Evolutionary conservation across 2,329 filamentous ascomycete species (phyloP), one percentile per base, ranked within the genome.

Genomic region (Helotiales sp.): DNA sequence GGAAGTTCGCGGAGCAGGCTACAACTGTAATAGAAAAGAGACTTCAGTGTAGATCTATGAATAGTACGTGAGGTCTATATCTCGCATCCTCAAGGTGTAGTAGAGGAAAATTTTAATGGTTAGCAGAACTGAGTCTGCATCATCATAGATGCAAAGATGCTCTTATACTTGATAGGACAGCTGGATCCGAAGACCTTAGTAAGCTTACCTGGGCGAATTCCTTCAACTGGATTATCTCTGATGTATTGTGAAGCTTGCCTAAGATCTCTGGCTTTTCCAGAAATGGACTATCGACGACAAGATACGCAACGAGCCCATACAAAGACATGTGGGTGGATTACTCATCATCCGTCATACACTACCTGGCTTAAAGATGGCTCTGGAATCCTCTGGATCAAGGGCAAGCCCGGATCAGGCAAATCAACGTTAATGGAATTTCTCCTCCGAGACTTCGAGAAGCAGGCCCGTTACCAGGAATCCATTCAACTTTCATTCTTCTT

Each of bases 311-410:
- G 57, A 0, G 73, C 76, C 0, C 65, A 77, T 50, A 51, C 58
- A 0, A 68, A 69, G 4, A 75, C 76, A 0, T 75, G 31, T 34
- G n/a, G 10, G n/a, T 34, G 31, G 31, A 34, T 34, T 13, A 10
- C n/a, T 15, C 31, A 34, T 40, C 68, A 74, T 40, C 5, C 59
- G 2, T 53, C 40, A 0, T 74, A 63, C 44, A 60, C 5, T 8
- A 53, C 47, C 1, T 74, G 72, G 72, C 25, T 57, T 5, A 3
- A 12, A 1, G 2, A 36, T 2, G 12, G 64, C 22, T 33, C 29
- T 34, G 68, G 61, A 5, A 5, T 74, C 1, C 69, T 74, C 25
- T 75, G 72, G 73, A 70, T 76, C 19, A 73, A 72, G 47, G 75
- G 74, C 1, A 75, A 76, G 30, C 31, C 31, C 38, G 22, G 59